A percentile compares a stretch with the other conserved stretches of the same genome.
These are phyloP conservation scores for Penicillium oxalicum DNA, from an alignment of 2,329 filamentous ascomycete genomes.

Conservation along the genomic window DNA sequence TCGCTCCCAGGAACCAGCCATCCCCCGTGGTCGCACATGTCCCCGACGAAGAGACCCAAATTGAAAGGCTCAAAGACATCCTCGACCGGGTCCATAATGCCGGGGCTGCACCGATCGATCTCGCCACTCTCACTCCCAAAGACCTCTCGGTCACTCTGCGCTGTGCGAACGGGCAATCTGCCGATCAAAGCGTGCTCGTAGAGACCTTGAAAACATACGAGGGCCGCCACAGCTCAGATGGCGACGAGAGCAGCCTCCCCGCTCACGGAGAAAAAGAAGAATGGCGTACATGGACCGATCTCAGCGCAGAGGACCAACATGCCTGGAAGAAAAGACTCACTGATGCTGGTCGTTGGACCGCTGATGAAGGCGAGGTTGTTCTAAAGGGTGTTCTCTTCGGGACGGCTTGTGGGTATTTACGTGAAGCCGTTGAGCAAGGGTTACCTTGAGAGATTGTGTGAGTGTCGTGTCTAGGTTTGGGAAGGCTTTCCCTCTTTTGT, in stretches of 20 bases:
- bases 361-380: conserved; percentile 68
- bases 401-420: conserved; percentile 44
- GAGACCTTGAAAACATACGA: conserved; percentile 14
- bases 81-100: conserved; percentile 23
- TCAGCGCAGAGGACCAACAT: conserved; percentile 56
- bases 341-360: conserved; percentile 71
- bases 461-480: no score
- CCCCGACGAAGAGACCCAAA: conserved; percentile 1
- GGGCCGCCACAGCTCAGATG: neutral
- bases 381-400: conserved; percentile 73
- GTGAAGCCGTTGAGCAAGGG: conserved; percentile 11
- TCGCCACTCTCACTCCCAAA: conserved; percentile 9
- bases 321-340: conserved; percentile 65
- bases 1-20: neutral
- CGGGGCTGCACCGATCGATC: conserved; percentile 16
- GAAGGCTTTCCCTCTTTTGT: no score
- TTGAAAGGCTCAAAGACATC: conserved; percentile 19
- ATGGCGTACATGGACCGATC: conserved; percentile 59
- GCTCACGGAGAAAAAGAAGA: conserved; percentile 14
- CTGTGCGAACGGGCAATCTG: conserved; percentile 13
- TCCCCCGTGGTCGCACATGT: neutral
- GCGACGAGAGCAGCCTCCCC: neutral
- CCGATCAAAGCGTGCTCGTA: conserved; percentile 20
- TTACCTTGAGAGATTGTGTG: conserved; percentile 9
- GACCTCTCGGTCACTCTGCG: conserved; percentile 21